These are phyloP conservation scores for Ambispora gerdemannii DNA, from an alignment of 192 early-diverging fungal genomes.

Conservation along the genomic window DNA sequence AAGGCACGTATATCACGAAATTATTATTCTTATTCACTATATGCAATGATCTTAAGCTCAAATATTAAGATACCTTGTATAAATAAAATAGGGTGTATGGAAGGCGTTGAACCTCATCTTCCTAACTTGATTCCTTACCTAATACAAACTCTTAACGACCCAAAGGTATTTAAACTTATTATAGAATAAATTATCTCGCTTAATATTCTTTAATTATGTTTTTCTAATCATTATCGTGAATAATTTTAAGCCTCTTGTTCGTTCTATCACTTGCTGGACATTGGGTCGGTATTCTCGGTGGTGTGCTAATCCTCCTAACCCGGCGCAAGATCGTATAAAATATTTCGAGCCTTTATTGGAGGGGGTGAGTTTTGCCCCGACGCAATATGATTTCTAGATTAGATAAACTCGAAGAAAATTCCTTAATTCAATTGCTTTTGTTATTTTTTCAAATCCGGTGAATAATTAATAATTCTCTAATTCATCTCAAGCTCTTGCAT, in stretches of 20 bases:
- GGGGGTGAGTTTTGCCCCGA: conserved; percentile 45
- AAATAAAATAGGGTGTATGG: conserved; percentile 66
- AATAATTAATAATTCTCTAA: conserved; percentile 22
- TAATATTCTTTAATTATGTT: not conserved
- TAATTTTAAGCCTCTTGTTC: conserved; percentile 72
- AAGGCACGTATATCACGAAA: no score
- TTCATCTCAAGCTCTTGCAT: conserved; percentile 44
- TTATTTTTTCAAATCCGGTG: no score
- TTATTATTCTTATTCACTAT: no score
- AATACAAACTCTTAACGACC: conserved; percentile 72
- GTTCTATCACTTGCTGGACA: conserved; percentile 99
- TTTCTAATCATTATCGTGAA: not conserved
- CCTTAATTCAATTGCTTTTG: no score
- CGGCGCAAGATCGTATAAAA: conserved; percentile 49
- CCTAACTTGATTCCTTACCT: conserved; percentile 84
- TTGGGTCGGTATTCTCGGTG: conserved; percentile 89
- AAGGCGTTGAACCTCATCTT: conserved; percentile 87
- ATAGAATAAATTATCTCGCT: not conserved
- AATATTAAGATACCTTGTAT: no score
- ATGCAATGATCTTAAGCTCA: no score
- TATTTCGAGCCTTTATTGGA: conserved; percentile 87
- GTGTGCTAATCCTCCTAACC: conserved; percentile 58
- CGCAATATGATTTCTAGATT: no score
- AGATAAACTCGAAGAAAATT: no score
- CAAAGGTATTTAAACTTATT: conserved; percentile 59